Base-by-base conservation (phyloP, 2,329 filamentous ascomycete genomes). In the Colletotrichum truncatum region DNA sequence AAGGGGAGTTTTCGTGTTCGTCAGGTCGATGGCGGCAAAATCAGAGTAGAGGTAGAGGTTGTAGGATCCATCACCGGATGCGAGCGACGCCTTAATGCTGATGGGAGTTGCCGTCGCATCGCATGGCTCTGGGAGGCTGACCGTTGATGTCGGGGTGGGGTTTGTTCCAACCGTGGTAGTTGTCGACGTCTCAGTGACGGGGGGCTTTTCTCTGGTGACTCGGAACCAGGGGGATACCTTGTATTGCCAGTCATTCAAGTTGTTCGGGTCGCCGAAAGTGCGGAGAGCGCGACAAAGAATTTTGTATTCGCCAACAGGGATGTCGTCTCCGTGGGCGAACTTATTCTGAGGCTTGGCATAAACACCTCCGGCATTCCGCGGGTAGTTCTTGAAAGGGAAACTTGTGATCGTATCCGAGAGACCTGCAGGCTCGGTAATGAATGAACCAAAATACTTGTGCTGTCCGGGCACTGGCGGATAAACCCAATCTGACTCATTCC, bases 191-290 rank as follows among this genome's bases (percentile, higher is more conserved):
- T 52, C 46, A 14, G 41, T 56, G 16, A 56, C 38, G 5, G 57
- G 58, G 32, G 39, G 48, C 49, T 62, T 61, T 25, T 66, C 57
- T 4, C 58, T 53, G 7, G 30, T 38, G 28, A 67, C 26, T 16
- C 54, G 55, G 67, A 70, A 70, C 68, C 67, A 69, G 4, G 60
- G 39, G 23, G 69, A 70, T 5, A 67, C 18, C 32, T 66, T 61
- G 36, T 60, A 64, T 54, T 70, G 63, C 70, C 70, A 71, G 51
- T 69, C 69, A 11, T 64, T 32, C 4, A 69, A 7, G 26, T 68
- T 65, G 41, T 21, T 32, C 8, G 43, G 43, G 62, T 70, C 67
- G n/a, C 70, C 70, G 39, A 60, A 72, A 0, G 65, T 71, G 11
- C 68, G 68, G 38, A 72, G 63, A 6, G 61, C 52, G 6, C 68